Conservation (phyloP, 1,284 basidiomycete species). For the Peniophora sp. region DNA sequence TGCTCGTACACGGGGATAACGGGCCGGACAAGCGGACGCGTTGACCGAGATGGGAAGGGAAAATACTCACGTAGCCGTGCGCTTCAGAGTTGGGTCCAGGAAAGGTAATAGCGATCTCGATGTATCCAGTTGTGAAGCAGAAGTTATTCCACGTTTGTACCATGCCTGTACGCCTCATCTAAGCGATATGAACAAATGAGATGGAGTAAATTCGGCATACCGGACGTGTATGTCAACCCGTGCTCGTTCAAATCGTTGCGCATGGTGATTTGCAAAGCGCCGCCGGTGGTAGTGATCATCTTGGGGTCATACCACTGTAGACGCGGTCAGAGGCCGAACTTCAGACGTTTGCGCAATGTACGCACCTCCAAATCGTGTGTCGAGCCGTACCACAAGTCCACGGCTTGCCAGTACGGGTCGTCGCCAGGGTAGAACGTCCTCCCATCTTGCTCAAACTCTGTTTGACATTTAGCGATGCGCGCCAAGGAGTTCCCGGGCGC, state of each 20-base stretch:
- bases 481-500: conserved; percentile 39
- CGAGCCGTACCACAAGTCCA: conserved; percentile 52
- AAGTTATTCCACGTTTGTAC: conserved; percentile 79
- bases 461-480: too few species aligned
- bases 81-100: conserved; percentile 17
- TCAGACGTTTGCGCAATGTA: too few species aligned
- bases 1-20: neutral
- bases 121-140: conserved; percentile 75
- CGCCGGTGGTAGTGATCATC: conserved; percentile 68
- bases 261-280: conserved; percentile 69
- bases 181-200: too few species aligned
- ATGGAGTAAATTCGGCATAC: too few species aligned
- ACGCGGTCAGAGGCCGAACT: conserved; percentile 16
- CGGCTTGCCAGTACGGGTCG: conserved; percentile 66
- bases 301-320: conserved; percentile 74
- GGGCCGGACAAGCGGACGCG: neutral
- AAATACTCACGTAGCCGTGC: neutral
- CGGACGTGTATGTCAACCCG: conserved; percentile 46
- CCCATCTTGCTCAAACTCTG: conserved; percentile 65
- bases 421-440: conserved; percentile 64
- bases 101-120: conserved; percentile 42
- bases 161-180: conserved; percentile 33
- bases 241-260: conserved; percentile 45
- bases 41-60: neutral
- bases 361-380: conserved; percentile 36